A percentile compares a stretch with the other conserved stretches of the same genome.
Evolutionary conservation across 495 filamentous ascomycete genomes (phyloP).

Genomic region (Tuber calosporum): DNA sequence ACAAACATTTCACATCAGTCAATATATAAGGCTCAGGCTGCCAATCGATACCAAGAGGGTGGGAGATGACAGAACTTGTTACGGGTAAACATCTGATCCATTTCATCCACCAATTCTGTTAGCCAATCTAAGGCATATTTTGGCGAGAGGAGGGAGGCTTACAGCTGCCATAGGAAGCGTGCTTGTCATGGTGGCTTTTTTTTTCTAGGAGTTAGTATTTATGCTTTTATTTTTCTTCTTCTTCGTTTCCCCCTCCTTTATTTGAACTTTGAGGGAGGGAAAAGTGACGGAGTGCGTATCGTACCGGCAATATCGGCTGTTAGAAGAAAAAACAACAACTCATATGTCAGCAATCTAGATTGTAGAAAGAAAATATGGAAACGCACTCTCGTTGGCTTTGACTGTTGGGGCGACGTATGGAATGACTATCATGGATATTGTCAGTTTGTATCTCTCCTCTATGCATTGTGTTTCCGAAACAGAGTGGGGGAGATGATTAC

Average conservation of each 20-base stretch:
- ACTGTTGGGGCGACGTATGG: constrained; percentile 29
- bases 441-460: constrained; percentile 7
- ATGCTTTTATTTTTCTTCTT: background rate
- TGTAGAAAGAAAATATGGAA: background rate
- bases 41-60: background rate
- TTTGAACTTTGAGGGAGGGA: background rate
- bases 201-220: constrained; percentile 2
- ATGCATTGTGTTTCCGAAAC: background rate
- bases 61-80: constrained; percentile 28
- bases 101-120: background rate
- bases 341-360: constrained; percentile 3
- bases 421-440: constrained; percentile 33
- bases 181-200: constrained; percentile 35
- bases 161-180: constrained; percentile 42
- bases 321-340: background rate
- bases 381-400: constrained; percentile 38
- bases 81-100: constrained; percentile 39
- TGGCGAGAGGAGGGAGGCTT: background rate
- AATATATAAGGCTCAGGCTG: constrained; percentile 1
- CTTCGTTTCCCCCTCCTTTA: background rate
- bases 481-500: constrained; percentile 10
- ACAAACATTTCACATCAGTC: constrained; percentile 2
- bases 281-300: constrained; percentile 3
- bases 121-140: background rate
- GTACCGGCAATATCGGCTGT: constrained; percentile 33